A percentile compares a stretch with the other conserved stretches of the same genome.
These are phyloP conservation scores for Wickerhamiella cacticola DNA, from an alignment of 805 yeast genomes.

Conservation along the genomic window DNA sequence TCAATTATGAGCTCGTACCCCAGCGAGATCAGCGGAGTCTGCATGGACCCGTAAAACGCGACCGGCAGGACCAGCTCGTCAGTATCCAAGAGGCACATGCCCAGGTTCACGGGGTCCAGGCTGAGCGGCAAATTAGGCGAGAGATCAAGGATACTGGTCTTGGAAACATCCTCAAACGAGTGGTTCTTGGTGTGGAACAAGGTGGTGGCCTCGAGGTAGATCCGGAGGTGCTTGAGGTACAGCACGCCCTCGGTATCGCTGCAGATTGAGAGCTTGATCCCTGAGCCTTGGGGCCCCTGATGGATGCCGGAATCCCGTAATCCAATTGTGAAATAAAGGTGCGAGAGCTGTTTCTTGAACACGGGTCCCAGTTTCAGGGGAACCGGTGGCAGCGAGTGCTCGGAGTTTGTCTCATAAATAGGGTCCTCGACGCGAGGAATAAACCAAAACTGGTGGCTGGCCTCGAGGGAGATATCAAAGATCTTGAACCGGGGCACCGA, in stretches of 20 bases:
- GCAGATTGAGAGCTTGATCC: background rate
- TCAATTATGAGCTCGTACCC: constrained; percentile 4
- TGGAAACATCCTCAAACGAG: background rate
- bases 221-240: background rate
- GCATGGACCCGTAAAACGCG: constrained; percentile 3
- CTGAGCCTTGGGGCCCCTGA: constrained; percentile 1
- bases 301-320: constrained; percentile 5
- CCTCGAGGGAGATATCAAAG: constrained; percentile 8
- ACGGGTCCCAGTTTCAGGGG: constrained; percentile 1
- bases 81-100: constrained; percentile 6
- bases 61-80: constrained; percentile 3
- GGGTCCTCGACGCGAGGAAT: background rate
- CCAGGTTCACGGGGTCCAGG: constrained; percentile 9
- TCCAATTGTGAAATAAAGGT: background rate
- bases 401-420: background rate
- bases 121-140: constrained; percentile 8
- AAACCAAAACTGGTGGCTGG: constrained; percentile 11
- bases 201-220: constrained; percentile 6
- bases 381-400: constrained; percentile 1
- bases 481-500: constrained; percentile 8
- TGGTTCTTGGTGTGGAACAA: constrained; percentile 4
- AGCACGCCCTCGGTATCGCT: constrained; percentile 7
- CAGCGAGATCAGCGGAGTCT: background rate
- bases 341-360: background rate
- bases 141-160: background rate